These are phyloP conservation scores for Aspergillus sp. DNA, from an alignment of 2,329 filamentous ascomycete species.

Conservation along the genomic window DNA sequence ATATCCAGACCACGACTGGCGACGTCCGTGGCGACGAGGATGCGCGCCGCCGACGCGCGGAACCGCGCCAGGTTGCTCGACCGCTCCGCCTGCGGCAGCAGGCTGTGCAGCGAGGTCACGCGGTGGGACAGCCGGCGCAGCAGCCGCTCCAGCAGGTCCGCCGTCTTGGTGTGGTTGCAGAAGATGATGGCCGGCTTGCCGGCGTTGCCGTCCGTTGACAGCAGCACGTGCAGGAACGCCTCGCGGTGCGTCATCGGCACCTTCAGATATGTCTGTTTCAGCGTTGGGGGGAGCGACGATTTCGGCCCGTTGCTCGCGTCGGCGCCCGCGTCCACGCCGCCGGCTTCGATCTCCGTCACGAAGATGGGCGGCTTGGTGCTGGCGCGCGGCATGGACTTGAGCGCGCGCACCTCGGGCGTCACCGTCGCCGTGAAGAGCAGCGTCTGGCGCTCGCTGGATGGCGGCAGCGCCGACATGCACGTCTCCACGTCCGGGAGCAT, in stretches of 20 bases:
- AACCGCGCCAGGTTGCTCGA: constrained; percentile 88
- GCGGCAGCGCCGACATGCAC: constrained; percentile 78
- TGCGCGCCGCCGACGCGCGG: constrained; percentile 80
- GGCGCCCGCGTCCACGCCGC: constrained; percentile 40
- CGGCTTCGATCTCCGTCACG: constrained; percentile 69
- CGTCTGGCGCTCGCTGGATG: constrained; percentile 78
- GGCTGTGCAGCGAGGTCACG: constrained; percentile 87
- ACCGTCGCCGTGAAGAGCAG: constrained; percentile 95
- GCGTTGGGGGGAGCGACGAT: constrained; percentile 67
- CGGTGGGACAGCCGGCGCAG: constrained; percentile 83
- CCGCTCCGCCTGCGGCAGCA: constrained; percentile 78
- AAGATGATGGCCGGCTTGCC: constrained; percentile 85
- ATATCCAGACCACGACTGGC: constrained; percentile 94
- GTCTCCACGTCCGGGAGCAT: constrained; percentile 95
- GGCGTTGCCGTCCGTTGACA: constrained; percentile 73
- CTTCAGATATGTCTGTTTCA: constrained; percentile 82
- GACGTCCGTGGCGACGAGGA: constrained; percentile 93
- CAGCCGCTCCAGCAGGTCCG: constrained; percentile 84
- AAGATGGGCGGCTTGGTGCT: constrained; percentile 74
- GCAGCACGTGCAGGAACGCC: constrained; percentile 87
- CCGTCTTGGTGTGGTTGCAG: constrained; percentile 86
- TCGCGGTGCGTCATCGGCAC: constrained; percentile 90
- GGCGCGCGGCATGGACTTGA: constrained; percentile 73
- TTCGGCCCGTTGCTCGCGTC: not conserved
- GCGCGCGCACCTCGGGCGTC: constrained; percentile 82